Evolutionary conservation across 1,139 yeast species (phyloP), one percentile per base, ranked within the genome.

Genomic region (Zygoascus sp.): DNA sequence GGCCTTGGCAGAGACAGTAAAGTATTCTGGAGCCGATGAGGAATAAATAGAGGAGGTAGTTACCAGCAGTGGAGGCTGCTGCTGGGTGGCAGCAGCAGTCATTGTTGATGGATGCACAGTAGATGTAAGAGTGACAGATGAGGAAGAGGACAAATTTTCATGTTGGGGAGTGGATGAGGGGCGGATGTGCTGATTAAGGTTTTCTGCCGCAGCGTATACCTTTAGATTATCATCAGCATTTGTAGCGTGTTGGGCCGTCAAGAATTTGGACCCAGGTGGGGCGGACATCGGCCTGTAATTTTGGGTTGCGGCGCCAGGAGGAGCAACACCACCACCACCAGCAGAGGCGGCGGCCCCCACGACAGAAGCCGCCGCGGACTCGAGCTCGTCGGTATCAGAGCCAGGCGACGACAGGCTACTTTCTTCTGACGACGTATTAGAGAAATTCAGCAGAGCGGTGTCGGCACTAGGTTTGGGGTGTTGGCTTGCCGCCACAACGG

Each of bases 361-460:
- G 9, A 3, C 28, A 25, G 28, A 25, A 10, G 28, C 6, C 25
- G 25, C 9, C 25, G 32, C 13, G 11, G 32, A 10, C 22, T 25
- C 32, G 13, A 11, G 11, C 15, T 38, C 32, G 21, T 25, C 41
- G 13, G 32, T 27, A 42, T 35, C 45, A 13, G 39, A 34, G 5
- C 21, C 40, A 17, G 45, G 40, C 16, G 39, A 32, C 6, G 32
- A 25, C 15, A 19, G 20, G 16, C 17, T 20, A 10, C 20, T 22
- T 13, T 22, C 39, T 22, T 25, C 38, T 3, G 34, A 32, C 21
- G 45, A 42, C 25, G 45, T 35, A n/a, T 34, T 42, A 16, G 45
- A 42, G 16, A 17, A 40, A 23, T 40, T 40, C 7, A 40, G 35
- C 17, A 40, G 32, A 2, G 34, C 30, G 20, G 37, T 32, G 16